Base-by-base conservation (phyloP, 108 stramenopile genomes). In the Nitzschia inconspicua region DNA sequence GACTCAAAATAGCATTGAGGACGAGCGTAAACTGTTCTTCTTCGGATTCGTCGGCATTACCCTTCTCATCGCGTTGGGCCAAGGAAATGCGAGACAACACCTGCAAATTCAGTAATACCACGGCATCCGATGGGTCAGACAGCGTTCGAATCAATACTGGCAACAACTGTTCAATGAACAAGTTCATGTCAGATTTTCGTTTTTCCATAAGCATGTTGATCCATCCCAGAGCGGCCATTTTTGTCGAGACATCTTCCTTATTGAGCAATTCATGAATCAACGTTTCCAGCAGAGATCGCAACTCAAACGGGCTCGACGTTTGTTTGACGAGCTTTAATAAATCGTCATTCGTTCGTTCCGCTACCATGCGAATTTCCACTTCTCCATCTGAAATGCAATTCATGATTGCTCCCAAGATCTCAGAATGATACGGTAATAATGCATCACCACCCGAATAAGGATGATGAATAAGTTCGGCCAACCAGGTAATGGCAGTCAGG, bases 171-270 rank as follows among this genome's bases (percentile, higher is more conserved):
- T 88, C 70, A 26, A 97, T 80, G 65, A 77, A 94, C 23, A 79
- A 78, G 34, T 89, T 89, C 96, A 99, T 98, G 54, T 95, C 95
- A 3, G 63, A 60, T 36, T 82, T 82, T 59, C 82, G 75, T 78
- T 97, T 98, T 65, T 97, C 96, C 57, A 98, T 80, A 56, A 99
- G 73, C 98, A 99, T 97, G 49, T 95, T 92, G 70, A 98, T 93
- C 98, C 98, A 99, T 39, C 82, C 68, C 61, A 98, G 54, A 0
- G 82, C 68, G 22, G 94, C 92, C 86, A 98, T 89, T 57, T 96
- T 94, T 22, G 96, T 97, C 2, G 93, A 92, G 27, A 97, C 95
- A 70, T 96, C 85, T 58, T 90, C 88, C 49, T 88, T 86, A 30
- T 80, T 78, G 36, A 84, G 60, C 23, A 97, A 60, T 72, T 97